Evolutionary conservation across 164 flowering plant species (phyloP).

Genomic region (Chimonanthus praecox): DNA sequence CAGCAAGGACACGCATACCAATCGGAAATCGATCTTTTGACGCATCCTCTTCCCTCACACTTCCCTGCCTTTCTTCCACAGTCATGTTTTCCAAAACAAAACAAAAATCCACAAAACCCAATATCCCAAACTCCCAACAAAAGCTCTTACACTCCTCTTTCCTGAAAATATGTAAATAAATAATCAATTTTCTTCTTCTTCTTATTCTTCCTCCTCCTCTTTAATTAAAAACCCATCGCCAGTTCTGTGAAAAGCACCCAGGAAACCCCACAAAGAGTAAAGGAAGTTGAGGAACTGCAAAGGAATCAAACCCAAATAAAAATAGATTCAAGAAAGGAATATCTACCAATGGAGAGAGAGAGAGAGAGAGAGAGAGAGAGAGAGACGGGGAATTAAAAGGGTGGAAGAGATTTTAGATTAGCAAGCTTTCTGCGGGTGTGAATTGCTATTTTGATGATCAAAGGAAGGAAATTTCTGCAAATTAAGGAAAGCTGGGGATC

Average conservation of each 20-base stretch:
- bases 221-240: neutral
- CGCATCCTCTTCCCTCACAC: constrained; percentile 9
- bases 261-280: neutral
- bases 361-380: neutral
- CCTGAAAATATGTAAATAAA: neutral
- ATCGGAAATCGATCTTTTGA: constrained; percentile 39
- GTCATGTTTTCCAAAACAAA: constrained; percentile 25
- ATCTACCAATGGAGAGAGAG: neutral
- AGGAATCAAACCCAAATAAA: neutral
- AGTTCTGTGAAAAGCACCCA: neutral
- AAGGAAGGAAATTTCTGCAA: neutral
- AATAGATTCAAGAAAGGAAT: neutral
- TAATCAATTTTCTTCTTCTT: neutral
- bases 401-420: neutral
- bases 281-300: neutral
- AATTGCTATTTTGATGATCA: neutral
- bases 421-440: neutral
- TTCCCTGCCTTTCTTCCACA: constrained; percentile 16
- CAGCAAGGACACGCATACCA: constrained; percentile 64
- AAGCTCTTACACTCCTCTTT: neutral
- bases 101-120: neutral
- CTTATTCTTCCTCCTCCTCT: neutral
- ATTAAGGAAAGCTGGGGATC: neutral
- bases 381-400: neutral
- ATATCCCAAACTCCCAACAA: neutral